These are phyloP conservation scores for Boletus reticuloceps DNA, from an alignment of 768 basidiomycete genomes.

Conservation along the genomic window DNA sequence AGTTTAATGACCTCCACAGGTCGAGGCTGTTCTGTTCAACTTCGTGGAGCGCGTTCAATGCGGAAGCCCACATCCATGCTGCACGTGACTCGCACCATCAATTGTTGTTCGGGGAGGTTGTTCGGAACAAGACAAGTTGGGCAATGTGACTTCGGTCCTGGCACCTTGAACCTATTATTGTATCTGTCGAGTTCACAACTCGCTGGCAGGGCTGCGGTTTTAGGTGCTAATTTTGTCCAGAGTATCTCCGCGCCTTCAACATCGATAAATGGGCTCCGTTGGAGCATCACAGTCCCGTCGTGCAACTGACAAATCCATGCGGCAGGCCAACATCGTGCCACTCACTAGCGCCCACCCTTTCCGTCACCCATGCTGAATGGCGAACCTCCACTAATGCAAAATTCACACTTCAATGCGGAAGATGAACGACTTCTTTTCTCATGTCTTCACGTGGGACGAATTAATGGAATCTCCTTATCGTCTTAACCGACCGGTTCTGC, in stretches of 20 bases:
- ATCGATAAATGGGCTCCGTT: no score
- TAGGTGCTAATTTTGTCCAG: background rate
- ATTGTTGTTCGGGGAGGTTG: no score
- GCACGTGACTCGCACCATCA: constrained; percentile 11
- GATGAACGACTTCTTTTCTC: background rate
- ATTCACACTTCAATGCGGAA: background rate
- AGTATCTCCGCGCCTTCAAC: no score
- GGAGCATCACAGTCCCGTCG: no score
- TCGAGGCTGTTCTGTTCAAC: constrained; percentile 7
- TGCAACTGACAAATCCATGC: no score
- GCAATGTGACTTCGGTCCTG: no score
- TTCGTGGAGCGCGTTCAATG: background rate
- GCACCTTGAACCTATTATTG: no score
- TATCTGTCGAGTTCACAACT: background rate
- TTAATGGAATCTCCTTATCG: background rate
- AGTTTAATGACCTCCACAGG: background rate
- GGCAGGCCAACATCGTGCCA: no score
- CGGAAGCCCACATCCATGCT: background rate
- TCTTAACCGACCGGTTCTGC: background rate
- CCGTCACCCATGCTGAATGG: background rate
- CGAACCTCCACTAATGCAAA: background rate
- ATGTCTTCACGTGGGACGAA: constrained; percentile 5
- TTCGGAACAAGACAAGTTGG: no score
- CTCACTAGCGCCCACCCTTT: background rate
- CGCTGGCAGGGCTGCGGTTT: no score